phyloP scores from a whole-genome alignment of 1,139 yeast species.

The Meyerozyma athensensis region DNA sequence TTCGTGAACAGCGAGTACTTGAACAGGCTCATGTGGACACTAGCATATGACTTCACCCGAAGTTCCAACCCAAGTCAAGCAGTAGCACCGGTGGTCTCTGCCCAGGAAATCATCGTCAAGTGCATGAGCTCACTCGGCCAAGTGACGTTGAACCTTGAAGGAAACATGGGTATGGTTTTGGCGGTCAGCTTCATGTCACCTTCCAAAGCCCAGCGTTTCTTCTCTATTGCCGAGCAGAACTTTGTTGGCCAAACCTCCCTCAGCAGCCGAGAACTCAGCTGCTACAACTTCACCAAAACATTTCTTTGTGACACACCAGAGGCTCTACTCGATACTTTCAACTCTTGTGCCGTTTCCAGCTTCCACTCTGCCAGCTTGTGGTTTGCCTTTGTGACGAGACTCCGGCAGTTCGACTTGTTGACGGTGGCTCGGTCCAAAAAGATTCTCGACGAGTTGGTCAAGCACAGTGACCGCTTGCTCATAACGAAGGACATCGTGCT shows the following conservation, averaged over 20 bases:
- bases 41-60: conserved; percentile 6
- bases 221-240: conserved; percentile 24
- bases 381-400: conserved; percentile 32
- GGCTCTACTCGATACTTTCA: conserved; percentile 28
- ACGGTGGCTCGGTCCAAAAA: conserved; percentile 25
- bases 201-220: conserved; percentile 24
- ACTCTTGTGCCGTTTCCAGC: conserved; percentile 21
- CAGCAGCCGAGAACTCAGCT: conserved; percentile 16
- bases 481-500: conserved; percentile 30
- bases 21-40: conserved; percentile 4
- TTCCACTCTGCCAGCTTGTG: conserved; percentile 28
- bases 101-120: conserved; percentile 30
- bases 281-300: conserved; percentile 24
- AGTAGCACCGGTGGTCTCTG: conserved; percentile 16
- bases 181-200: conserved; percentile 24
- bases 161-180: conserved; percentile 37
- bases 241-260: conserved; percentile 14
- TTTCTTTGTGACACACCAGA: conserved; percentile 29
- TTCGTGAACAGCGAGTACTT: conserved; percentile 3
- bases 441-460: conserved; percentile 23
- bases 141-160: conserved; percentile 20
- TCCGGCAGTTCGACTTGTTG: conserved; percentile 30
- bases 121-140: conserved; percentile 12
- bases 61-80: conserved; percentile 5
- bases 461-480: conserved; percentile 17